Conservation (phyloP, 176 grass and related monocot genomes). For the Avena sativa region DNA sequence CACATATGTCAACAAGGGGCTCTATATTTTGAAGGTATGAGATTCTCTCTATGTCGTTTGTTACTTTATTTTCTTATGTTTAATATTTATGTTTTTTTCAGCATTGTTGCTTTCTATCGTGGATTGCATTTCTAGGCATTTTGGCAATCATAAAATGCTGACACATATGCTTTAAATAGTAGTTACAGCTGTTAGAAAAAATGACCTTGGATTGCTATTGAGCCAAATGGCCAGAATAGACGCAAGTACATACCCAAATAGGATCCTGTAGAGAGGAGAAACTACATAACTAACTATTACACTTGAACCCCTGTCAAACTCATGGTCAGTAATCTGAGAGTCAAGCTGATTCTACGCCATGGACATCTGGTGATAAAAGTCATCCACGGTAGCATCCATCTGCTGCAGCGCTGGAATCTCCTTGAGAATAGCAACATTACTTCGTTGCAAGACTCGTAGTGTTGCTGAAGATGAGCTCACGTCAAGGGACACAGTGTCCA, state of each 20-base stretch:
- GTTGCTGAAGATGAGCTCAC: neutral
- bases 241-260: neutral
- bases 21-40: slow-evolving; percentile 17
- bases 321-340: neutral
- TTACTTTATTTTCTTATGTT: neutral
- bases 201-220: neutral
- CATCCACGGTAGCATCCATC: neutral
- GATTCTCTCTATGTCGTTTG: neutral
- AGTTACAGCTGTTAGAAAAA: neutral
- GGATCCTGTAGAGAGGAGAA: neutral
- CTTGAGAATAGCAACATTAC: neutral
- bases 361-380: neutral
- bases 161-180: neutral
- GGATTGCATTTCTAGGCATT: neutral
- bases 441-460: neutral
- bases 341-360: neutral
- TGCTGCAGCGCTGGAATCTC: neutral
- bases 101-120: neutral
- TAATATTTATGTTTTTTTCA: too few relatives aligned
- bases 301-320: neutral
- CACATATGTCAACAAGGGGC: neutral
- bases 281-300: neutral
- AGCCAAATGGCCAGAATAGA: neutral
- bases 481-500: neutral
- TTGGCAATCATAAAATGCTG: neutral